Base-by-base conservation (phyloP, 768 basidiomycete genomes). In the Calvatia gigantea region DNA sequence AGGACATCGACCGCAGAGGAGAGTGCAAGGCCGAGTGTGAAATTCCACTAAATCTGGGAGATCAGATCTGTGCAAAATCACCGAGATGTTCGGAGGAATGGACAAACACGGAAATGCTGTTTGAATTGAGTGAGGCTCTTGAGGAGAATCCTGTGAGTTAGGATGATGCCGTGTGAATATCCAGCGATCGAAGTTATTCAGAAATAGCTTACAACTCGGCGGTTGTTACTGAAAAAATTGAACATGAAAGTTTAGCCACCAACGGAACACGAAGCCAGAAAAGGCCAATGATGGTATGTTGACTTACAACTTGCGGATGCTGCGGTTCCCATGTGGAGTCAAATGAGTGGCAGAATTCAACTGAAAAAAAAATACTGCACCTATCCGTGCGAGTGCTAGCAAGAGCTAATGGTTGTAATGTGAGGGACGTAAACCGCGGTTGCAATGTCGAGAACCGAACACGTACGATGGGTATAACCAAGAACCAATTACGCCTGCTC, bases 21-120 rank as follows among this genome's bases (percentile, higher is more conserved):
- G 32, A 82, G 67, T 0, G 77, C 74, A 6, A 83, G 69, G 3
- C 81, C 81, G 12, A 76, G 70, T 5, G 81, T 82, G 58, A 81
- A 81, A 21, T 80, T 64, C 80, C 81, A 82, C 81, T 82, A 52
- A 35, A 52, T 14, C 19, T 19, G 35, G 28, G 11, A 32, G 32
- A 48, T 43, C n/a, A 15, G n/a, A n/a, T 42, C 12, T n/a, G 27
- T 5, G 45, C 3, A n/a, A 23, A 7, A n/a, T 38, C 8, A 48
- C 6, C 12, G 9, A 21, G 12, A 23, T 14, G 15, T 14, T 39
- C 52, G 21, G 19, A 39, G 44, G 15, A 53, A 43, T 46, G 41
- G 51, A 38, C 56, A 29, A 14, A 29, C 42, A n/a, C 58, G 51
- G 52, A 67, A 68, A 5, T 27, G 21, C n/a, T 71, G 46, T 66